These are phyloP conservation scores for Thielaviopsis musarum DNA, from an alignment of 2,329 filamentous ascomycete genomes.

Conservation along the genomic window DNA sequence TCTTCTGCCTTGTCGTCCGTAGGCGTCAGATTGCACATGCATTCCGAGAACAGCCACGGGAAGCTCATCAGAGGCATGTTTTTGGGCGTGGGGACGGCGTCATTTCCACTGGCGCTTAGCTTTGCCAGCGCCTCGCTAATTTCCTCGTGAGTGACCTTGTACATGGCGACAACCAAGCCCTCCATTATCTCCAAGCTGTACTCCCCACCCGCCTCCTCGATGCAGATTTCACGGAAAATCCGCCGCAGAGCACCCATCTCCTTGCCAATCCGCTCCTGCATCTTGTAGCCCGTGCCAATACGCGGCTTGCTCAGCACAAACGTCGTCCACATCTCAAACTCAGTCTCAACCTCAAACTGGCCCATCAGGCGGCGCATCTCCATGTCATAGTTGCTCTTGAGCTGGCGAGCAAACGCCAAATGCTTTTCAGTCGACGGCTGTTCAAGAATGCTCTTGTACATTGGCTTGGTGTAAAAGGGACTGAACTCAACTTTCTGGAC, in stretches of 20 bases:
- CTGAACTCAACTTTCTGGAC: conserved; percentile 51
- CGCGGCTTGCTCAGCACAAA: conserved; percentile 65
- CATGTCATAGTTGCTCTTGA: conserved; percentile 68
- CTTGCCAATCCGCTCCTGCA: conserved; percentile 64
- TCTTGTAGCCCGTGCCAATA: conserved; percentile 64
- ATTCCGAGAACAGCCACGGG: conserved; percentile 71
- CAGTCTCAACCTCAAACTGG: conserved; percentile 66
- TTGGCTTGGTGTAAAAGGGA: conserved; percentile 54
- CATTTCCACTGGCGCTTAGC: conserved; percentile 19
- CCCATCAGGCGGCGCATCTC: conserved; percentile 65
- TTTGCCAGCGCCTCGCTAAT: conserved; percentile 38
- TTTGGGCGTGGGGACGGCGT: conserved; percentile 18
- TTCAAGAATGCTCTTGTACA: conserved; percentile 58
- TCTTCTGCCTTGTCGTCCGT: conserved; percentile 9
- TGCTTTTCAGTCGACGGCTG: conserved; percentile 35
- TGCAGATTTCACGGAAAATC: conserved; percentile 50
- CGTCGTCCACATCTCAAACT: conserved; percentile 83
- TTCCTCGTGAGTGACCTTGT: conserved; percentile 61
- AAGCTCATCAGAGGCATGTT: conserved; percentile 77
- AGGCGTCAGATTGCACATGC: conserved; percentile 53
- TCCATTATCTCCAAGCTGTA: conserved; percentile 32
- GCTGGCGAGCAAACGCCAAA: conserved; percentile 39
- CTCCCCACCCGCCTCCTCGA: conserved; percentile 43
- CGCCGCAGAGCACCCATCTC: conserved; percentile 50
- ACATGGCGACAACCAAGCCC: conserved; percentile 74